A percentile compares a stretch with the other conserved stretches of the same genome.
These are phyloP conservation scores for Macrolepiota albuminosa DNA, from an alignment of 768 basidiomycete species.

Conservation along the genomic window DNA sequence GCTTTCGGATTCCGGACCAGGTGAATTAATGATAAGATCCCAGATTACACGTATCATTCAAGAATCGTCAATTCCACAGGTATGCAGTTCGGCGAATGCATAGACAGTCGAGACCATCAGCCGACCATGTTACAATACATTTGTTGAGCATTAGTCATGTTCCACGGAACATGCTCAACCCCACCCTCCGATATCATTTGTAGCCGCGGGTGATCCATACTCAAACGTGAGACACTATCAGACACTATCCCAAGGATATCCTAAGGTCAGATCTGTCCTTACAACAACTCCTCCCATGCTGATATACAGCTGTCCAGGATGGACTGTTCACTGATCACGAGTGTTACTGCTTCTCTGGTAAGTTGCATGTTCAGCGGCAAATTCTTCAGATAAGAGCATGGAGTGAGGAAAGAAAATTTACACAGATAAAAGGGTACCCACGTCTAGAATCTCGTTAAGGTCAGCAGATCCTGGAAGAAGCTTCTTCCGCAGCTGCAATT, in stretches of 20 bases:
- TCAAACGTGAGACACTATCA: neutral
- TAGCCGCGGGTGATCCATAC: neutral
- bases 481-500: slow-evolving; percentile 22
- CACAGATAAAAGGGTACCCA: slow-evolving; percentile 14
- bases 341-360: slow-evolving; percentile 39
- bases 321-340: slow-evolving; percentile 47
- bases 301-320: slow-evolving; percentile 48
- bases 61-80: neutral
- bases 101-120: neutral
- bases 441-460: slow-evolving; percentile 34
- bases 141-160: neutral
- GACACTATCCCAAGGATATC: neutral
- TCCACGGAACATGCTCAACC: neutral
- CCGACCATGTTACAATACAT: neutral
- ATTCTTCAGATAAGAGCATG: slow-evolving; percentile 23
- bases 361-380: slow-evolving; percentile 31
- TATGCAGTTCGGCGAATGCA: neutral
- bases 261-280: neutral
- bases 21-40: neutral
- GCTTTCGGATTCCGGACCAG: neutral
- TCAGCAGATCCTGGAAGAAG: slow-evolving; percentile 17
- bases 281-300: slow-evolving; percentile 29
- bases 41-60: neutral
- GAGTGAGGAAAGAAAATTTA: slow-evolving; percentile 3
- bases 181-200: neutral